Evolutionary conservation across 2,329 filamentous ascomycete genomes (phyloP).

Genomic region (Magnaporthales sp.): DNA sequence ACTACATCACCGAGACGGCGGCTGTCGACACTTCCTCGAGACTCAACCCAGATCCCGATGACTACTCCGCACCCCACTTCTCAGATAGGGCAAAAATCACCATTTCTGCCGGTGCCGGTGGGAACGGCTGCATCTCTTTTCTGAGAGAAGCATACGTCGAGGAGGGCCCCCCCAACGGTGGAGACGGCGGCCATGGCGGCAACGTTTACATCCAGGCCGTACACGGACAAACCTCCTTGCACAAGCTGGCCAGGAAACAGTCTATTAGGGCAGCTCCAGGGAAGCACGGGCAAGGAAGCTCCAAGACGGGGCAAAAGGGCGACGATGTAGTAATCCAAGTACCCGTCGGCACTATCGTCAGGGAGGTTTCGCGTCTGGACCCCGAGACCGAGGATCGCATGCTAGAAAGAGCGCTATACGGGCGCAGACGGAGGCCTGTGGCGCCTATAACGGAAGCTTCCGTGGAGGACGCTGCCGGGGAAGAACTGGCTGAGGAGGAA

Average conservation of each 20-base stretch:
- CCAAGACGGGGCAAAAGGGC: constrained; percentile 67
- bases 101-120: constrained; percentile 71
- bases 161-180: constrained; percentile 87
- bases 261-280: constrained; percentile 67
- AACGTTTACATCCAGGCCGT: constrained; percentile 93
- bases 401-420: constrained; percentile 20
- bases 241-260: constrained; percentile 76
- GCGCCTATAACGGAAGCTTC: constrained; percentile 7
- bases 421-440: constrained; percentile 10
- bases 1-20: constrained; percentile 17
- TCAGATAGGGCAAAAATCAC: constrained; percentile 76
- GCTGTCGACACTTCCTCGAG: constrained; percentile 32
- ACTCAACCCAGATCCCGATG: constrained; percentile 73
- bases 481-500: constrained; percentile 13
- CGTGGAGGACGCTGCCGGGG: constrained; percentile 10
- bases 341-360: constrained; percentile 83
- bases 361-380: constrained; percentile 72
- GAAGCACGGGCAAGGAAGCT: constrained; percentile 69
- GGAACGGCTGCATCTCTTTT: constrained; percentile 91
- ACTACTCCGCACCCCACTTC: constrained; percentile 77
- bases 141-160: constrained; percentile 82
- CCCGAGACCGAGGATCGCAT: constrained; percentile 59
- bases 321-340: constrained; percentile 85
- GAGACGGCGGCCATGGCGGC: constrained; percentile 85
- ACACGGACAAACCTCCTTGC: constrained; percentile 81